Conservation (phyloP, 352 stramenopile genomes). For the Salisapilia sapeloensis region DNA sequence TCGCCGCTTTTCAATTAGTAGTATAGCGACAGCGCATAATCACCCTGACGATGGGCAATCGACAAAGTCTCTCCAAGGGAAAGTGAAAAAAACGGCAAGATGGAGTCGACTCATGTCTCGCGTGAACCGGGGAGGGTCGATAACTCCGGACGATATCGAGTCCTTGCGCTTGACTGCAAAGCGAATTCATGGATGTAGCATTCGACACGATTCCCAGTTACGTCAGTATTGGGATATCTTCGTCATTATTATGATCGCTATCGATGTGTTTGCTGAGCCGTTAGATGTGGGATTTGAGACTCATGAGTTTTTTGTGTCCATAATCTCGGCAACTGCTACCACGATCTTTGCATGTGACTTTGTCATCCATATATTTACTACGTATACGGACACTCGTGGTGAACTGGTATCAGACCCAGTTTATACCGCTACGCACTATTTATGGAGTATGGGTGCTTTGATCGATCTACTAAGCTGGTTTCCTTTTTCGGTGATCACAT, state of each 20-base stretch:
- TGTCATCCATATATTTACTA: slow-evolving; percentile 28
- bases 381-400: slow-evolving; percentile 27
- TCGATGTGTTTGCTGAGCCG: slow-evolving; percentile 35
- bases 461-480: slow-evolving; percentile 57
- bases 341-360: slow-evolving; percentile 38
- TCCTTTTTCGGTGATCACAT: slow-evolving; percentile 27
- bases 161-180: too few species aligned
- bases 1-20: too few species aligned
- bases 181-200: slow-evolving; percentile 17
- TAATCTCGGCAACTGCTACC: slow-evolving; percentile 18
- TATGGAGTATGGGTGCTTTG: slow-evolving; percentile 31
- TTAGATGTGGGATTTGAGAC: slow-evolving; percentile 30
- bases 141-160: too few species aligned
- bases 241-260: slow-evolving; percentile 29
- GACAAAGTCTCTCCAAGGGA: too few species aligned
- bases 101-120: slow-evolving; percentile 1
- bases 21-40: too few species aligned
- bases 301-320: slow-evolving; percentile 5
- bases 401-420: slow-evolving; percentile 24
- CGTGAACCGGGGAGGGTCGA: slow-evolving; percentile 2
- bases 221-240: slow-evolving; percentile 29
- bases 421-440: slow-evolving; percentile 23
- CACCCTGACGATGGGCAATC: too few species aligned
- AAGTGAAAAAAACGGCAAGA: too few species aligned
- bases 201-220: slow-evolving; percentile 26